Conservation (phyloP, 2,329 filamentous ascomycete species). For the Fusarium subtropicale region DNA sequence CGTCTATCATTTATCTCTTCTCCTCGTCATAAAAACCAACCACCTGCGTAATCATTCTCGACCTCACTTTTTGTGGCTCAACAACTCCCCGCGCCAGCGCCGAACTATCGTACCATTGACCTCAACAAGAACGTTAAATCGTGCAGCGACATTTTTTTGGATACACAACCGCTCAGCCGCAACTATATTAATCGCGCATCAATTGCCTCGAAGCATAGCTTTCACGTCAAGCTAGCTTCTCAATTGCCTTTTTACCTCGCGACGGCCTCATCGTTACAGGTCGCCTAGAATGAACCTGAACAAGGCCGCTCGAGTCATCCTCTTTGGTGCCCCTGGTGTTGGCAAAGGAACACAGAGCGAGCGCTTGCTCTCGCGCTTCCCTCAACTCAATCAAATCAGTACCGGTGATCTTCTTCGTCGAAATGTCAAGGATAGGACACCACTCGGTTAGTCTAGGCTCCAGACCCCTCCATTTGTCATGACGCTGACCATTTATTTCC, state of each 20-base stretch:
- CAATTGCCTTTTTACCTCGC: slow-evolving; percentile 8
- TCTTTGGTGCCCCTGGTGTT: slow-evolving; percentile 95
- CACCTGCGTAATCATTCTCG: background rate
- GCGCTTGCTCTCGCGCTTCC: slow-evolving; percentile 85
- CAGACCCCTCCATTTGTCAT: background rate
- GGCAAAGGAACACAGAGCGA: slow-evolving; percentile 97
- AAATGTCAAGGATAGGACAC: slow-evolving; percentile 90
- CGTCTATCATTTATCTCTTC: background rate
- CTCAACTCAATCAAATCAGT: slow-evolving; percentile 89
- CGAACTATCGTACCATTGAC: slow-evolving; percentile 25
- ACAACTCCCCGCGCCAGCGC: slow-evolving; percentile 36
- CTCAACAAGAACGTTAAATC: slow-evolving; percentile 34
- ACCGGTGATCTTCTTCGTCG: slow-evolving; percentile 92
- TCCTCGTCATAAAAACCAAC: background rate
- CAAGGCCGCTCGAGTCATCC: slow-evolving; percentile 89
- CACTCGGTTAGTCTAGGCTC: slow-evolving; percentile 74
- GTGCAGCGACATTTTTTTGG: slow-evolving; percentile 20
- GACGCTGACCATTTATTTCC: slow-evolving; percentile 10
- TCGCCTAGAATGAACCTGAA: slow-evolving; percentile 70
- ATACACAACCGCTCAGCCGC: background rate
- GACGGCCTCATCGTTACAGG: slow-evolving; percentile 38
- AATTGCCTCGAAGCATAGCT: background rate
- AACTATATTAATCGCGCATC: background rate
- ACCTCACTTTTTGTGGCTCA: slow-evolving; percentile 19
- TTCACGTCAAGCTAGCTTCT: background rate